Base-by-base conservation (phyloP, 768 basidiomycete genomes). In the Lactifluus piperatus region DNA sequence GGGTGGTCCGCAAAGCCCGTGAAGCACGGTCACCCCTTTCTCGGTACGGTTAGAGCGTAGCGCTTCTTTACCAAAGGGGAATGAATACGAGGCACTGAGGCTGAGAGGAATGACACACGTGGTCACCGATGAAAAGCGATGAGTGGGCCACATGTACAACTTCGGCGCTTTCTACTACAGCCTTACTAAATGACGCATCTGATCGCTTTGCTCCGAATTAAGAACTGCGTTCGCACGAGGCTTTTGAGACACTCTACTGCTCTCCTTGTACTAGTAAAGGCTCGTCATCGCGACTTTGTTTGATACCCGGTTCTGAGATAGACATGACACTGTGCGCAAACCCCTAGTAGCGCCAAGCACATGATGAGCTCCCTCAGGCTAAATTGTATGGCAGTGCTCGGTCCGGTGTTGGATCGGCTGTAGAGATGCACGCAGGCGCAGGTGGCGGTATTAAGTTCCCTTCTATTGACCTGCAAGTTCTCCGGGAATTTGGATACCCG, bases 11-110 rank as follows among this genome's bases (percentile, higher is more conserved):
- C 43, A 24, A 11, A 20, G 41, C 22, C n/a, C 9, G 43, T 44
- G 43, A 24, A 11, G 22, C 22, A 44, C 4, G 43, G 13, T 11
- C 43, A 10, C 43, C 43, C 43, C 43, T 24, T 39, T 30, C 58
- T 59, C 18, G 51, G 51, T 54, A 54, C 50, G 37, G 58, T 54
- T 59, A 59, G 52, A 41, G 47, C 29, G 22, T 47, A 30, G 46
- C 52, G 46, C 52, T 37, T 41, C 36, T 43, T 22, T 13, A 11
- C 32, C 24, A 7, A 34, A 20, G 29, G 20, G 46, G 22, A 32
- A 26, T 27, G 45, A 56, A 56, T 39, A n/a, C 7, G 45, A 26
- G 43, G 30, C 18, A 34, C 43, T 24, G 22, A 5, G 43, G 10
- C 11, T 5, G 41, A 41, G n/a, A 41, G 4, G 16, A 5, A 44